Percentiles rank a stretch among this genome's conserved stretches.
Evolutionary conservation across 2,329 filamentous ascomycete genomes (phyloP).

Genomic region (Fusarium proliferatum): DNA sequence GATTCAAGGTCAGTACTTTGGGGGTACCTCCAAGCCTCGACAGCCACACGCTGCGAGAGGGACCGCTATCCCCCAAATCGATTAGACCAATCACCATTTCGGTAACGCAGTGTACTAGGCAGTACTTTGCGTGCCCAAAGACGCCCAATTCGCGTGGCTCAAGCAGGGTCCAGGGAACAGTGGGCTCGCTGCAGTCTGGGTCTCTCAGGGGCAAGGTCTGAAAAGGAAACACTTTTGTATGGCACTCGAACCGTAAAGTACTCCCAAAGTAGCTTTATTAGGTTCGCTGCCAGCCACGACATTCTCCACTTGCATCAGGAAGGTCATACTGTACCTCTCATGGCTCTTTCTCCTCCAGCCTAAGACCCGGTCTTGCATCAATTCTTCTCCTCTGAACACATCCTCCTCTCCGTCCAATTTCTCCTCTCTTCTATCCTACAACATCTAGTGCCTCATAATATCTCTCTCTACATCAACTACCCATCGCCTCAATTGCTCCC

Average conservation of each 20-base stretch:
- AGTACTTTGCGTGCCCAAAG: constrained; percentile 6
- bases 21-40: constrained; percentile 4
- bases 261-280: constrained; percentile 10
- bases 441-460: not conserved
- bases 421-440: not conserved
- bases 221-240: constrained; percentile 23
- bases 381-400: constrained; percentile 21
- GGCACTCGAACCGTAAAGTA: constrained; percentile 3
- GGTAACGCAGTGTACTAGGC: not conserved
- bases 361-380: constrained; percentile 11
- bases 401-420: constrained; percentile 1
- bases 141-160: constrained; percentile 22
- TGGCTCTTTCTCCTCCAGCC: not conserved
- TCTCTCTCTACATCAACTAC: not conserved
- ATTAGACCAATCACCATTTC: not conserved
- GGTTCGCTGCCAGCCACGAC: constrained; percentile 10
- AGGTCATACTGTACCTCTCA: constrained; percentile 5
- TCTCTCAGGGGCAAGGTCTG: constrained; percentile 27
- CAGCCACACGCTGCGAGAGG: constrained; percentile 25
- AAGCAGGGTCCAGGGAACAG: constrained; percentile 20
- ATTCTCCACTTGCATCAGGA: constrained; percentile 27
- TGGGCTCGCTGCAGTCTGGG: constrained; percentile 13
- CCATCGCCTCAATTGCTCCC: constrained; percentile 26
- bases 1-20: constrained; percentile 7
- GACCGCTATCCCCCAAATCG: constrained; percentile 15